Percentiles rank a stretch among this genome's conserved stretches.
Conservation (phyloP, 2,329 filamentous ascomycete species). For the Arthrobotrys pseudoclavata region DNA sequence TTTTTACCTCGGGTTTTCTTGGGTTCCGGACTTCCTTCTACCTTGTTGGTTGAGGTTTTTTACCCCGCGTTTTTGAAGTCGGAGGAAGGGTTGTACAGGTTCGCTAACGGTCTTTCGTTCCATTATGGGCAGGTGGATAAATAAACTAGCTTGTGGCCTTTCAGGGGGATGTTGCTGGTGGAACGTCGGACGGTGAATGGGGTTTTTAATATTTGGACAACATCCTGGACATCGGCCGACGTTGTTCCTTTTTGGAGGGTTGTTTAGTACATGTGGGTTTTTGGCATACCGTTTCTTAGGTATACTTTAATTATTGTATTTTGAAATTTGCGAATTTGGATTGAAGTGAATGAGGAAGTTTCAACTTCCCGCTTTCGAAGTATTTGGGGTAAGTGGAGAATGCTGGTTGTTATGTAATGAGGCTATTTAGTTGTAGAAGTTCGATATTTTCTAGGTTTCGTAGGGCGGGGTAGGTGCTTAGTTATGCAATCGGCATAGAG, state of each 20-base stretch:
- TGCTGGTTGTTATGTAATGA: too few species aligned
- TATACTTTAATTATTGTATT: background rate
- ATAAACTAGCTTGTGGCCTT: constrained; percentile 35
- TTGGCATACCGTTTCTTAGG: background rate
- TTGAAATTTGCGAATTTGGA: background rate
- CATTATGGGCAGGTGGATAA: constrained; percentile 54
- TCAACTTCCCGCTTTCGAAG: too few species aligned
- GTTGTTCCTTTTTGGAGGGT: background rate
- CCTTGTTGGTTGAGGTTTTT: background rate
- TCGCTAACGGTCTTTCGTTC: constrained; percentile 27
- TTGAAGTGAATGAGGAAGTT: too few species aligned
- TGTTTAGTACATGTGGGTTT: background rate
- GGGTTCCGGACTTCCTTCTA: background rate
- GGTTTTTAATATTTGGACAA: constrained; percentile 1
- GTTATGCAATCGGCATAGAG: too few species aligned
- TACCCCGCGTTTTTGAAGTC: constrained; percentile 5
- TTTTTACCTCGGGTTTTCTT: background rate
- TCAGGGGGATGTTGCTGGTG: constrained; percentile 12
- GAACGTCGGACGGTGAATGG: constrained; percentile 5
- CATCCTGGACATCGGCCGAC: background rate
- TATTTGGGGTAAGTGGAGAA: too few species aligned
- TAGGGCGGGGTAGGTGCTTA: too few species aligned
- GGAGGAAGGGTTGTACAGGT: constrained; percentile 13
- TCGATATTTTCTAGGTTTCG: too few species aligned
- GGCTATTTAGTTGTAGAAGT: too few species aligned